Base-by-base conservation (phyloP, 1,284 basidiomycete genomes). In the Neonothopanus nambi region DNA sequence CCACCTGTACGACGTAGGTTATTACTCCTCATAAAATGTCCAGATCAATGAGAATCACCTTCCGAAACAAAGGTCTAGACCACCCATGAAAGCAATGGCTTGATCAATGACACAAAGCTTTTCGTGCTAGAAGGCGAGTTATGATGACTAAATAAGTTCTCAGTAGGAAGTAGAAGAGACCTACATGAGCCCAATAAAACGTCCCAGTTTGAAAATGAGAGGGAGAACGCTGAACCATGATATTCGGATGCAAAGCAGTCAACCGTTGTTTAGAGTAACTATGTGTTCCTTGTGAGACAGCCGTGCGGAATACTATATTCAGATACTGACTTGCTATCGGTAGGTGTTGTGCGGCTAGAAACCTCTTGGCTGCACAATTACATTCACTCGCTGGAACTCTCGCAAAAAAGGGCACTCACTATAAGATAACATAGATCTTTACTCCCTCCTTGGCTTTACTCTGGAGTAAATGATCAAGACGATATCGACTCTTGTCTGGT, bases 51-150 rank as follows among this genome's bases (percentile, higher is more conserved):
- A 39, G 43, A 59, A 66, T n/a, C 55, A 85, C 86, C 86, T 73
- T 66, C 93, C 93, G 63, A 93, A 95, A 63, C 91, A 98, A 42
- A 96, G 79, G 71, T 99, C 97, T 35, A 99, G 73, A 1, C 97
- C 97, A 26, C 97, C 97, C 92, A 95, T 97, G 71, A 99, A 99
- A 0, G 93, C 96, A 59, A 98, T 96, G 0, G 93, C 88, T 69
- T 98, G 93, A 68, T 99, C 97, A 58, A 99, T 93, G 13, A 98
- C 93, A 67, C 96, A 98, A 56, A 99, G 70, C 70, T 99, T 99
- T 75, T 99, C 97, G 71, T 99, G 97, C 87, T 95, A 56, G 41
- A 56, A 57, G 41, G 54, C 51, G 15, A 38, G 40, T 33, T 35
- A 13, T 12, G 3, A 8, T 44, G 35, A 20, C 23, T 37, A 26